These are phyloP conservation scores for Talinum fruticosum DNA, from an alignment of 148 eudicot species.

Conservation along the genomic window DNA sequence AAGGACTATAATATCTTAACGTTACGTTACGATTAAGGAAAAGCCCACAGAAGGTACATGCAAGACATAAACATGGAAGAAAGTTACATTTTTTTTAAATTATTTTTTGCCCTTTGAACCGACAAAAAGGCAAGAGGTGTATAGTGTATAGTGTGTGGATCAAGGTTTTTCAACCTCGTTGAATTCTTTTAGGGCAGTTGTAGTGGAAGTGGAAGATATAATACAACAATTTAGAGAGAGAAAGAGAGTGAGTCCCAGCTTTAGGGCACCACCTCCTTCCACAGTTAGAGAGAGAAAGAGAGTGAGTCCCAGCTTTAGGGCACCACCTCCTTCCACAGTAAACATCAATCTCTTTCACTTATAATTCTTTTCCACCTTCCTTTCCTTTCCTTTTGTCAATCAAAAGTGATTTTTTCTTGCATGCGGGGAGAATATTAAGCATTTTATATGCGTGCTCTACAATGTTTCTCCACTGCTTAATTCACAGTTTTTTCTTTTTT, in stretches of 20 bases:
- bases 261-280: slow-evolving; percentile 18
- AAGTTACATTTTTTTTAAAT: no score
- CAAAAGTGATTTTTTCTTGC: slow-evolving; percentile 23
- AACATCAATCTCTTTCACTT: slow-evolving; percentile 16
- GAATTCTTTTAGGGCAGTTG: no score
- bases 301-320: slow-evolving; percentile 43
- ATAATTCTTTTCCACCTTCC: neutral
- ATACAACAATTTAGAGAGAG: neutral
- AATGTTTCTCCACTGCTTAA: neutral
- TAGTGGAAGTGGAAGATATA: no score
- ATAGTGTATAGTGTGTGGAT: no score
- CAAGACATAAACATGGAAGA: neutral
- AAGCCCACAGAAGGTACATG: neutral
- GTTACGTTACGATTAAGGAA: slow-evolving; percentile 5
- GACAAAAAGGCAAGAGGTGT: slow-evolving; percentile 21
- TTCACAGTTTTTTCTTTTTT: neutral
- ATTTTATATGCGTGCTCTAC: neutral
- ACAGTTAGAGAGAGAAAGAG: neutral
- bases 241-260: slow-evolving; percentile 16
- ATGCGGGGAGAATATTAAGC: slow-evolving; percentile 15
- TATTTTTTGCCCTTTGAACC: no score
- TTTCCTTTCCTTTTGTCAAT: no score
- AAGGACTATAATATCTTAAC: neutral
- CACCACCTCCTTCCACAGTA: slow-evolving; percentile 31
- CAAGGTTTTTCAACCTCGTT: slow-evolving; percentile 23